Conservation (phyloP, 1,284 basidiomycete species). For the Ceratobasidium sp. region DNA sequence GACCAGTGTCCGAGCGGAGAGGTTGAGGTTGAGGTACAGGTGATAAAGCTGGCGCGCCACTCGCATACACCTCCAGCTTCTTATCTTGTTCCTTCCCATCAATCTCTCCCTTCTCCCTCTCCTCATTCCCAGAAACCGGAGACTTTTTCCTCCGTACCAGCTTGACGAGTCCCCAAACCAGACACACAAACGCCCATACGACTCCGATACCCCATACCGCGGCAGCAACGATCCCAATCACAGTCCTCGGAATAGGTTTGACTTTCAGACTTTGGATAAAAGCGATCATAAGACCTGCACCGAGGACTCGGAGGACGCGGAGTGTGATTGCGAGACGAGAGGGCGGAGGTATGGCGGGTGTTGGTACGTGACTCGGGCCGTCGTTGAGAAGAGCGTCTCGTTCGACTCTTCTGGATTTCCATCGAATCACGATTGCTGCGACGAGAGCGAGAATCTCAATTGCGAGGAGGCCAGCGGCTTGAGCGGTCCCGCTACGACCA, state of each 20-base stretch:
- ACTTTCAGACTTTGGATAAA: conserved; percentile 73
- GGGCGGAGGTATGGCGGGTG: conserved; percentile 29
- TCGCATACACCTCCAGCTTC: not conserved
- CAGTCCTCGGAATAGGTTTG: conserved; percentile 79
- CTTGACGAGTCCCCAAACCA: conserved; percentile 46
- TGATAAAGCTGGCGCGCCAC: conserved; percentile 2
- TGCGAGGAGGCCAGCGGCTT: conserved; percentile 77
- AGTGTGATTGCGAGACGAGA: conserved; percentile 68
- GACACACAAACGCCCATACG: conserved; percentile 52
- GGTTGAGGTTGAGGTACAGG: conserved; percentile 6
- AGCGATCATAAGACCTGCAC: conserved; percentile 73
- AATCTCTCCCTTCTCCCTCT: conserved; percentile 3
- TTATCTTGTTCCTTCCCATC: conserved; percentile 26
- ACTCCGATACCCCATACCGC: conserved; percentile 54
- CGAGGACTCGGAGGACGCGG: conserved; percentile 71
- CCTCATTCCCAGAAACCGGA: not conserved
- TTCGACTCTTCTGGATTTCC: conserved; percentile 60
- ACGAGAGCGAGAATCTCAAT: conserved; percentile 75
- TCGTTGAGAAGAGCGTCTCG: conserved; percentile 41
- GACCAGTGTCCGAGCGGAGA: not conserved
- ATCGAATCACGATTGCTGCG: conserved; percentile 68
- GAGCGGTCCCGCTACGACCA: conserved; percentile 72
- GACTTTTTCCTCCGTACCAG: conserved; percentile 8
- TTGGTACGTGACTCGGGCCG: conserved; percentile 45
- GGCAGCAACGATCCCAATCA: conserved; percentile 73